A percentile compares a stretch with the other conserved stretches of the same genome.
These are phyloP conservation scores for Pistacia vera DNA, from an alignment of 345 rosid species.

Conservation along the genomic window DNA sequence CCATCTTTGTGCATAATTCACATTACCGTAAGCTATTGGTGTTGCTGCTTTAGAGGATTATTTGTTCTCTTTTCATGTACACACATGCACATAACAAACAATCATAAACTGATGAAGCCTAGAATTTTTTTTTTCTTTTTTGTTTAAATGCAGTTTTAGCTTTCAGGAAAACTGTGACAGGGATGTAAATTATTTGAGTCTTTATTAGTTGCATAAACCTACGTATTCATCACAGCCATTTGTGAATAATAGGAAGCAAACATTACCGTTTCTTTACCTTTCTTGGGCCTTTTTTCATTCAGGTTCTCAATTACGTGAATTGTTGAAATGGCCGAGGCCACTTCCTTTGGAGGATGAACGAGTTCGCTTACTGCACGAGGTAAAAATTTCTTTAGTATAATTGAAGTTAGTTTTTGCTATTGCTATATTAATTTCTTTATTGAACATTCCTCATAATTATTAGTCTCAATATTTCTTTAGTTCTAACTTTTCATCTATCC, in stretches of 20 bases:
- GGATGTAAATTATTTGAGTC: too few relatives aligned
- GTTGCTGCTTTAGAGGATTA: neutral
- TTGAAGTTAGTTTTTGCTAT: neutral
- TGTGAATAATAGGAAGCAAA: too few relatives aligned
- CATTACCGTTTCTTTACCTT: too few relatives aligned
- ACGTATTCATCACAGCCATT: too few relatives aligned
- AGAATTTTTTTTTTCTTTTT: too few relatives aligned
- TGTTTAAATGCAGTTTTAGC: too few relatives aligned
- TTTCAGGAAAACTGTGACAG: too few relatives aligned
- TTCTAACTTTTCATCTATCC: neutral
- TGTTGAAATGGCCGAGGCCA: conserved; percentile 82
- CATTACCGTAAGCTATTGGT: neutral
- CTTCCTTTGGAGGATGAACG: conserved; percentile 88
- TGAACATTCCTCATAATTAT: conserved; percentile 6
- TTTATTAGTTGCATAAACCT: too few relatives aligned
- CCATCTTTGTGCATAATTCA: neutral
- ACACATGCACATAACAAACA: too few relatives aligned
- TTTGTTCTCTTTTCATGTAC: too few relatives aligned
- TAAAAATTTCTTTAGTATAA: conserved; percentile 18
- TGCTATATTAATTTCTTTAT: neutral
- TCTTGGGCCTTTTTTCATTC: conserved; percentile 5
- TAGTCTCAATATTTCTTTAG: conserved; percentile 2
- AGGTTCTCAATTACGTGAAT: conserved; percentile 64
- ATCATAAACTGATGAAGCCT: too few relatives aligned
- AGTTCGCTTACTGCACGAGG: conserved; percentile 74